A percentile compares a stretch with the other conserved stretches of the same genome.
phyloP scores from a whole-genome alignment of 345 rosid genomes.

The Moricandia arvensis region DNA sequence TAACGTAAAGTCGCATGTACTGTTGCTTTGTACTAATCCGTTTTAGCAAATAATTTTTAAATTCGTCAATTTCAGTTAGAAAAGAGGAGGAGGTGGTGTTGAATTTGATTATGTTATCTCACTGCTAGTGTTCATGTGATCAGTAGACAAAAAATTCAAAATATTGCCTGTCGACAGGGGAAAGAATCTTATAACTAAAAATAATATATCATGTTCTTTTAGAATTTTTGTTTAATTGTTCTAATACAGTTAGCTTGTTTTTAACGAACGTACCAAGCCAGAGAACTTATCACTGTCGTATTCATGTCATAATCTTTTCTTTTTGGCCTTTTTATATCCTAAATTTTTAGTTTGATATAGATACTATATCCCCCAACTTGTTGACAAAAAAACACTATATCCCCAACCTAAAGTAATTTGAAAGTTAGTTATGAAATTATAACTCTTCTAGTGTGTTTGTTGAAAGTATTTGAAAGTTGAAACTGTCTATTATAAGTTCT shows the following conservation, averaged over 20 bases:
- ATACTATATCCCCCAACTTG: neutral
- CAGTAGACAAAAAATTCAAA: constrained; percentile 17
- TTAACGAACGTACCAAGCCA: constrained; percentile 31
- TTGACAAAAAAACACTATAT: too few species aligned
- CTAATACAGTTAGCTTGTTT: constrained; percentile 25
- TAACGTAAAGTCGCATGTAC: constrained; percentile 38
- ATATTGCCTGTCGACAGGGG: constrained; percentile 25
- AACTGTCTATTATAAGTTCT: neutral
- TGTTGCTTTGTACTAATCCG: constrained; percentile 31
- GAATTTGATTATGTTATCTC: constrained; percentile 42
- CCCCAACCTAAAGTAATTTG: too few species aligned
- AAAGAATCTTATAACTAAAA: constrained; percentile 29
- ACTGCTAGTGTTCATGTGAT: constrained; percentile 37
- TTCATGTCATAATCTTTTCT: neutral
- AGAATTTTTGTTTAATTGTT: neutral
- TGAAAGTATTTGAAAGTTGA: neutral
- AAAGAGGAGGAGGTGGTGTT: constrained; percentile 32
- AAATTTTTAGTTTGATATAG: too few species aligned
- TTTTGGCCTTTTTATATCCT: neutral
- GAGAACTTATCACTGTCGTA: constrained; percentile 28
- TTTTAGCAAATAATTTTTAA: neutral
- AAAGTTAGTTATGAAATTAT: neutral
- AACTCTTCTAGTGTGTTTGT: neutral
- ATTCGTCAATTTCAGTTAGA: constrained; percentile 6
- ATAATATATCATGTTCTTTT: constrained; percentile 24